These are phyloP conservation scores for Tubosaeta sp. DNA, from an alignment of 768 basidiomycete genomes.

Conservation along the genomic window DNA sequence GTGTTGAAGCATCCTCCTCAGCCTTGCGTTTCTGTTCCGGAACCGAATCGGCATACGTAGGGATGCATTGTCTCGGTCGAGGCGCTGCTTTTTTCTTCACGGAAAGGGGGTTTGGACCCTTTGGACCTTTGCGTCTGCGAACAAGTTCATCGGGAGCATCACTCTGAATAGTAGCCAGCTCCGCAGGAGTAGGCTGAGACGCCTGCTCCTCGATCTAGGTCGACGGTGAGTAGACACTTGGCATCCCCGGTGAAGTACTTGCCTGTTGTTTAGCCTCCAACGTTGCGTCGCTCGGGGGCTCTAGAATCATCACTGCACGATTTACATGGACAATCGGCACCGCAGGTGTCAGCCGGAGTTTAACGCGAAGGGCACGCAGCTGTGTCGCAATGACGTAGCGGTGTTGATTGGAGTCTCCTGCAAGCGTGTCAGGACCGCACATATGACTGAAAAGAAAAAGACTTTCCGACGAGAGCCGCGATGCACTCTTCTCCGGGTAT, in stretches of 20 bases:
- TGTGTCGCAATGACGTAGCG: constrained; percentile 89
- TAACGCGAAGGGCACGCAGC: constrained; percentile 63
- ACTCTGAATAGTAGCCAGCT: constrained; percentile 41
- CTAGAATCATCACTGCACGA: constrained; percentile 88
- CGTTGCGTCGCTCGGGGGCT: constrained; percentile 82
- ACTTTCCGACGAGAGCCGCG: constrained; percentile 67
- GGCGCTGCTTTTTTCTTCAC: constrained; percentile 76
- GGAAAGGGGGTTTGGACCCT: constrained; percentile 89
- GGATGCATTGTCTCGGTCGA: neutral
- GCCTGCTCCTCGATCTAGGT: constrained; percentile 63
- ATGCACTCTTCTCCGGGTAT: constrained; percentile 85
- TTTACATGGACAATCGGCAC: constrained; percentile 91
- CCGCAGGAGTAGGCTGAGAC: constrained; percentile 48
- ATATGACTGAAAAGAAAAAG: neutral
- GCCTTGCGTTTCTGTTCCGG: constrained; percentile 21
- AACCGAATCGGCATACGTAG: neutral
- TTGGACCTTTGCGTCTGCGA: constrained; percentile 66
- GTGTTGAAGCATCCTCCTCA: neutral
- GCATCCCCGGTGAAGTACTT: constrained; percentile 14
- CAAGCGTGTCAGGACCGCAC: constrained; percentile 4
- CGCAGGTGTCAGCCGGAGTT: constrained; percentile 71
- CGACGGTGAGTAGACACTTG: neutral
- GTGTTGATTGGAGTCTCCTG: constrained; percentile 84
- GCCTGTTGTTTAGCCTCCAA: constrained; percentile 62
- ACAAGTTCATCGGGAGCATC: constrained; percentile 33